phyloP scores from a whole-genome alignment of 2,329 filamentous ascomycete genomes.

The Phialophora macrospora region DNA sequence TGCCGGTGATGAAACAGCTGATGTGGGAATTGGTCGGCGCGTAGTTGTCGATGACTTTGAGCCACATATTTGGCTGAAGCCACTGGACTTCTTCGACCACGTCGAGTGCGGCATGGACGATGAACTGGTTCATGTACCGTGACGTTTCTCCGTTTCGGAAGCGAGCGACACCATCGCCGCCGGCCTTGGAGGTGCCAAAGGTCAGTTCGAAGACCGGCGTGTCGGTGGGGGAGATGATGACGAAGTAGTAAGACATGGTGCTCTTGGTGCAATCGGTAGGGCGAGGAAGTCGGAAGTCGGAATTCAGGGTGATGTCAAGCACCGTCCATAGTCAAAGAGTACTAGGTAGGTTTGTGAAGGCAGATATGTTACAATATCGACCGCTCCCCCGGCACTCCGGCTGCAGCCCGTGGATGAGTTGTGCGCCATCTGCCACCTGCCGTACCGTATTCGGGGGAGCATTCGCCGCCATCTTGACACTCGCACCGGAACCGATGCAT shows the following conservation, averaged over 20 bases:
- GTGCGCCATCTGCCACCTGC: background rate
- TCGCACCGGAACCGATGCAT: background rate
- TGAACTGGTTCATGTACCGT: slow-evolving; percentile 95
- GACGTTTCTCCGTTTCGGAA: slow-evolving; percentile 78
- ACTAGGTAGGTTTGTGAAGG: background rate
- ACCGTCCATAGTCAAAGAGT: background rate
- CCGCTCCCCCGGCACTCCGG: background rate
- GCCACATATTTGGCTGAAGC: slow-evolving; percentile 86
- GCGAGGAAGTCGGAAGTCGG: background rate
- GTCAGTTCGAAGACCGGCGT: slow-evolving; percentile 96
- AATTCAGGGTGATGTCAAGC: background rate
- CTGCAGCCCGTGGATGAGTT: no score
- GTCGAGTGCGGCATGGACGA: slow-evolving; percentile 90
- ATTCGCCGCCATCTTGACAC: background rate
- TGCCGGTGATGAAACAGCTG: slow-evolving; percentile 90
- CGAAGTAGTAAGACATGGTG: slow-evolving; percentile 96
- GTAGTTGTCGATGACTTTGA: slow-evolving; percentile 96
- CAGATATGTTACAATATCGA: background rate
- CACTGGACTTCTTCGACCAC: slow-evolving; percentile 97
- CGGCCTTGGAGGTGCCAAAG: slow-evolving; percentile 94
- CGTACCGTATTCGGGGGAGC: background rate
- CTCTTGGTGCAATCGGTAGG: background rate
- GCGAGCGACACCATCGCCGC: slow-evolving; percentile 87
- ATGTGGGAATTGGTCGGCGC: slow-evolving; percentile 83
- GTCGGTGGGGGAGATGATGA: slow-evolving; percentile 92